Conservation (phyloP, 257 asterid species). For the Capsicum chinense region DNA sequence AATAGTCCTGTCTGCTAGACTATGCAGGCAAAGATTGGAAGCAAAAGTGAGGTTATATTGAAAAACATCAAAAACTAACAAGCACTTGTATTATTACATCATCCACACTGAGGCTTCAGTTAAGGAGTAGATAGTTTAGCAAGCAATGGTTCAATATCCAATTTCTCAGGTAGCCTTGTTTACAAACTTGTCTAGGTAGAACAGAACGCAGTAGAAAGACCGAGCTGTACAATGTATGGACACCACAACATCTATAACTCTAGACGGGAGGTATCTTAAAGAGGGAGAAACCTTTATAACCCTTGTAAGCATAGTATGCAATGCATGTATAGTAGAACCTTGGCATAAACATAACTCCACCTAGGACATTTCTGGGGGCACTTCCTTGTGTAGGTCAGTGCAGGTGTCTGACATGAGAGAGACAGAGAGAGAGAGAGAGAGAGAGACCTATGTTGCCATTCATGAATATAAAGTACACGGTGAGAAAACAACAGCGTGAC, state of each 20-base stretch:
- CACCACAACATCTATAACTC: slow-evolving; percentile 28
- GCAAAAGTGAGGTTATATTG: background rate
- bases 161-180: background rate
- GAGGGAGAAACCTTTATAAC: slow-evolving; percentile 92
- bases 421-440: no score
- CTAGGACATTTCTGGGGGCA: slow-evolving; percentile 39
- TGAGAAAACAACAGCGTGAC: background rate
- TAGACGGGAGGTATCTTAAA: slow-evolving; percentile 87
- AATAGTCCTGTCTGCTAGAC: background rate
- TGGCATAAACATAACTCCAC: slow-evolving; percentile 84
- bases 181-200: slow-evolving; percentile 21
- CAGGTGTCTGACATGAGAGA: no score
- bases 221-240: slow-evolving; percentile 58
- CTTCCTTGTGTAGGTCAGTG: no score
- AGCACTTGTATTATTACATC: slow-evolving; percentile 1
- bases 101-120: background rate
- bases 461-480: background rate
- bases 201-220: background rate
- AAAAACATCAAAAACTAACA: background rate
- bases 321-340: slow-evolving; percentile 92
- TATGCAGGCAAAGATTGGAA: slow-evolving; percentile 16
- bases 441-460: background rate
- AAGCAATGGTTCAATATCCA: background rate
- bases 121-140: background rate
- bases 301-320: slow-evolving; percentile 96